Evolutionary conservation across 2,329 filamentous ascomycete species (phyloP).

Genomic region (Teratosphaeria zuluensis): DNA sequence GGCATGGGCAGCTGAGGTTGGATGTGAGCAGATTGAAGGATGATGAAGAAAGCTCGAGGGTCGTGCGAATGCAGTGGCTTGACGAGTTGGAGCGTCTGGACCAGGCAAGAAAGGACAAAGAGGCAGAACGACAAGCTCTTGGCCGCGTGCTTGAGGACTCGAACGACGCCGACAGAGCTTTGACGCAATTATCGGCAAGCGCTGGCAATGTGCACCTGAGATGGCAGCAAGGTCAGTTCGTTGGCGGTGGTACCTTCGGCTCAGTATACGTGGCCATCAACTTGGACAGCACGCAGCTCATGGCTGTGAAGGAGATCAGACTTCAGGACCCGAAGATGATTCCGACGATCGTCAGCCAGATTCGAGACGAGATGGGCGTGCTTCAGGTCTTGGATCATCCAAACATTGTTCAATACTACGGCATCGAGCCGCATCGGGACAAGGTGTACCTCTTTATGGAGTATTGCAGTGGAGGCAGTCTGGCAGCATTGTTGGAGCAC

Average conservation of each 20-base stretch:
- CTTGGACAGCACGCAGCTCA: constrained; percentile 85
- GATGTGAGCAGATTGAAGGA: constrained; percentile 66
- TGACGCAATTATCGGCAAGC: constrained; percentile 87
- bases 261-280: constrained; percentile 98
- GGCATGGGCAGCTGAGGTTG: constrained; percentile 50
- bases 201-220: constrained; percentile 91
- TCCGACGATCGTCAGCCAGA: constrained; percentile 84
- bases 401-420: constrained; percentile 95
- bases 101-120: constrained; percentile 63
- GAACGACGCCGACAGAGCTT: constrained; percentile 89
- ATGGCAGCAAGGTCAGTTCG: constrained; percentile 98
- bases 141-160: constrained; percentile 87
- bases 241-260: constrained; percentile 92
- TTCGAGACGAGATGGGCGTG: constrained; percentile 94
- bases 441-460: constrained; percentile 99
- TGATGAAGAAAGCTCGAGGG: constrained; percentile 73
- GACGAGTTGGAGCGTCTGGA: constrained; percentile 68
- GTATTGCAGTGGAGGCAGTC: constrained; percentile 89
- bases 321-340: constrained; percentile 94
- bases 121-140: constrained; percentile 76
- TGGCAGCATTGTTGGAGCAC: constrained; percentile 83
- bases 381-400: constrained; percentile 92
- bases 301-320: constrained; percentile 98
- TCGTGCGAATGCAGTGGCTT: constrained; percentile 67
- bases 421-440: constrained; percentile 95